Evolutionary conservation across 2,329 filamentous ascomycete species (phyloP).

Genomic region (Myrmaecium sp.): DNA sequence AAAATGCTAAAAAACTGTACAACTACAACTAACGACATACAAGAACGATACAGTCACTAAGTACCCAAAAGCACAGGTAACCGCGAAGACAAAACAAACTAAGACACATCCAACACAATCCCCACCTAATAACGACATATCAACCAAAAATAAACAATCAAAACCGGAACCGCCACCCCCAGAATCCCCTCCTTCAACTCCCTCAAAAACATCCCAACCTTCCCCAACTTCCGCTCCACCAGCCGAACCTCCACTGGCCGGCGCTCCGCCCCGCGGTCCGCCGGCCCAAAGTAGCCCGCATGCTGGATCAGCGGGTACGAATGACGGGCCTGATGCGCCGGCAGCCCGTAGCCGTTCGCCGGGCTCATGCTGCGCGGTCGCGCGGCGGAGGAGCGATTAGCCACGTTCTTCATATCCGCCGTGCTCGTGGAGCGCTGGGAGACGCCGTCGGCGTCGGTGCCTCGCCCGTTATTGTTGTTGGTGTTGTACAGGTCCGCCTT

Average conservation of each 20-base stretch:
- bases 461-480: slow-evolving; percentile 4
- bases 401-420: slow-evolving; percentile 11
- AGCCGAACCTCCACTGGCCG: slow-evolving; percentile 12
- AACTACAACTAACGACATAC: neutral
- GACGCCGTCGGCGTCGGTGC: slow-evolving; percentile 6
- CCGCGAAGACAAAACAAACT: neutral
- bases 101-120: neutral
- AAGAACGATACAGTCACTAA: neutral
- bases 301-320: slow-evolving; percentile 22
- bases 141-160: slow-evolving; percentile 50
- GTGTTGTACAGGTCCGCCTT: slow-evolving; percentile 9
- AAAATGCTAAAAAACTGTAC: neutral
- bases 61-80: neutral
- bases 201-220: slow-evolving; percentile 29
- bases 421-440: slow-evolving; percentile 16
- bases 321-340: slow-evolving; percentile 9
- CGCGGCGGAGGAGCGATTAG: slow-evolving; percentile 12
- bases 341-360: slow-evolving; percentile 13
- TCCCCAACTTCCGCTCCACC: slow-evolving; percentile 17
- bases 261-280: slow-evolving; percentile 15
- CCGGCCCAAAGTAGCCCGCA: slow-evolving; percentile 22
- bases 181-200: slow-evolving; percentile 47
- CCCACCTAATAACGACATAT: slow-evolving; percentile 39
- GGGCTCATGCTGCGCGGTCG: slow-evolving; percentile 24
- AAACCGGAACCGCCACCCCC: slow-evolving; percentile 45